Percentiles rank a stretch among this genome's conserved stretches.
phyloP scores from a whole-genome alignment of 2,329 filamentous ascomycete genomes.

The Exserohilum rostratum region DNA sequence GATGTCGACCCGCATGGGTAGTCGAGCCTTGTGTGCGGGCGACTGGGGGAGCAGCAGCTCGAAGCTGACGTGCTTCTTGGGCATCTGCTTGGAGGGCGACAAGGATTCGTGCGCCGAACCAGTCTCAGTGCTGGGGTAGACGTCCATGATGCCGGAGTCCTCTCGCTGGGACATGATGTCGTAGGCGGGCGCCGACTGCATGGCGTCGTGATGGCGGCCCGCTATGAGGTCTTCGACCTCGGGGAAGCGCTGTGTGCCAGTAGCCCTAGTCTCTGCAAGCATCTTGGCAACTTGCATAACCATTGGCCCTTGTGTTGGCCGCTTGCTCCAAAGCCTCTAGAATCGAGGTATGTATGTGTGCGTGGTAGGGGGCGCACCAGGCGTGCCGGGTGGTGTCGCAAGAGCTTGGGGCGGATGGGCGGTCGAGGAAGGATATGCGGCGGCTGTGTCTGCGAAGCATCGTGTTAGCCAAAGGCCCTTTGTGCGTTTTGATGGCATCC shows the following conservation, averaged over 20 bases:
- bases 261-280: slow-evolving; percentile 33
- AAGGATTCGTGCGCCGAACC: slow-evolving; percentile 40
- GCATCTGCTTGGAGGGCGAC: slow-evolving; percentile 44
- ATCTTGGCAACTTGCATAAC: slow-evolving; percentile 43
- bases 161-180: slow-evolving; percentile 36
- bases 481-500: slow-evolving; percentile 24
- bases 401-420: slow-evolving; percentile 40
- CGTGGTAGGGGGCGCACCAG: slow-evolving; percentile 39
- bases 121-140: slow-evolving; percentile 47
- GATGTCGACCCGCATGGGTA: slow-evolving; percentile 88
- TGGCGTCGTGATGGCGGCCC: slow-evolving; percentile 37
- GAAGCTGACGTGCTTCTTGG: slow-evolving; percentile 76
- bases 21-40: slow-evolving; percentile 72
- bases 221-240: slow-evolving; percentile 34
- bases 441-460: slow-evolving; percentile 26
- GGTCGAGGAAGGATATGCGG: slow-evolving; percentile 36
- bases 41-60: slow-evolving; percentile 73
- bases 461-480: slow-evolving; percentile 31
- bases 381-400: slow-evolving; percentile 49
- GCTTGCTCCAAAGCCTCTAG: slow-evolving; percentile 23
- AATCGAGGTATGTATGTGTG: slow-evolving; percentile 27
- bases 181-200: slow-evolving; percentile 31
- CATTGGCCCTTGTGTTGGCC: slow-evolving; percentile 13
- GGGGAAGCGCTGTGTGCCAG: slow-evolving; percentile 35
- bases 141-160: slow-evolving; percentile 41